Evolutionary conservation across 495 filamentous ascomycete genomes (phyloP).

Genomic region (Hyaloscypha bicolor): DNA sequence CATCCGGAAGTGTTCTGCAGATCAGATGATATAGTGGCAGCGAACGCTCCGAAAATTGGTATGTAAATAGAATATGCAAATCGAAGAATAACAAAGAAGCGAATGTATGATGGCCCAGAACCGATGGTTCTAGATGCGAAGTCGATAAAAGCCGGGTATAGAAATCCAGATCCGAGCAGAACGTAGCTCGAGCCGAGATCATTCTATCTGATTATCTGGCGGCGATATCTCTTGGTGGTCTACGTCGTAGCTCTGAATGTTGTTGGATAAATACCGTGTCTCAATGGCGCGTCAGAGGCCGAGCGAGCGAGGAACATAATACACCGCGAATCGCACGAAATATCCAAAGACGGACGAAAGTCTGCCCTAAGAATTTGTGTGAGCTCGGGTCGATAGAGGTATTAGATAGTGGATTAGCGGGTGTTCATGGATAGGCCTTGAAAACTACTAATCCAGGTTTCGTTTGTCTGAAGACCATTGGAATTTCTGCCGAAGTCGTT

Average conservation of each 20-base stretch:
- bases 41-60: background rate
- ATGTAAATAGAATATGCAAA: conserved; percentile 1
- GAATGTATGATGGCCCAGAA: background rate
- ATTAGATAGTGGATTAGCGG: conserved; percentile 36
- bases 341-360: background rate
- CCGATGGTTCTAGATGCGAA: background rate
- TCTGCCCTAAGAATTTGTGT: background rate
- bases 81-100: background rate
- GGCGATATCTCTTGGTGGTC: background rate
- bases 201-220: background rate
- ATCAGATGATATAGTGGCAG: background rate
- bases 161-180: background rate
- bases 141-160: background rate
- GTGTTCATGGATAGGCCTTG: conserved; percentile 56
- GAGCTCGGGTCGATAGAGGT: background rate
- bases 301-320: background rate
- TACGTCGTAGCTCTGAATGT: background rate
- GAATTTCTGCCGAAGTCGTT: conserved; percentile 26
- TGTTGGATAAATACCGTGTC: background rate
- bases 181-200: background rate
- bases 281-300: background rate
- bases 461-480: conserved; percentile 20
- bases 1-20: background rate
- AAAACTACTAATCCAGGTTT: conserved; percentile 47
- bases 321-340: background rate